Evolutionary conservation across 2,329 filamentous ascomycete genomes (phyloP), one percentile per base, ranked within the genome.

Genomic region (Pseudogymnoascus sp.): DNA sequence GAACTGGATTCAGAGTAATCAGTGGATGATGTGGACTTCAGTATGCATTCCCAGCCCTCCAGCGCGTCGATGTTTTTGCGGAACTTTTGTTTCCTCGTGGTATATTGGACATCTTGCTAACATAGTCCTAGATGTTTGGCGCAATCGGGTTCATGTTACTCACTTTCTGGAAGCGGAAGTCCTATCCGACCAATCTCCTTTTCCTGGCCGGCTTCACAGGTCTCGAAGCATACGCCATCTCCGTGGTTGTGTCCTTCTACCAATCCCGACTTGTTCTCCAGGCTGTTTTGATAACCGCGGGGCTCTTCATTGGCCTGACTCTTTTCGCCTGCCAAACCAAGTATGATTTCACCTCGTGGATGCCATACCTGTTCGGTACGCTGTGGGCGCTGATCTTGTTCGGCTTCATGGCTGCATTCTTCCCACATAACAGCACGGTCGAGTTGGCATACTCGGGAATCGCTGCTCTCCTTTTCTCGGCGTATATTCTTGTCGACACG

Each of bases 341-440:
- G 76, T 99, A 99, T 74, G 95, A 99, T 80, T 99, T 99, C 75
- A 97, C 93, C 1, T 88, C 86, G 67, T 99, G 95, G 93, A 90
- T 93, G 81, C 93, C 95, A 17, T 97, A 97, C 75, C 85, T 97
- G 3, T 96, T 96, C 72, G 93, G 93, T 64, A 88, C 83, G 0
- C 83, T 99, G 17, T 97, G 95, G 95, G 88, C 90, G 6, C 78
- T 97, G 64, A 83, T 99, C 67, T 80, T 99, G 42, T 97, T 97
- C 73, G 90, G 95, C 60, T 95, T 99, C 80, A 92, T 97, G 84
- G 82, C 88, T 68, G 84, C 86, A 68, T 97, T 97, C 82, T 88
- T 99, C 78, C 93, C 91, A 3, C 84, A 88, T 76, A 90, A 82
- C 76, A 91, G 86, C 74, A 93, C 88, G 26, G 80, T 88, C 35